phyloP scores from a whole-genome alignment of 768 basidiomycete species.

The Panellus pusillus region DNA sequence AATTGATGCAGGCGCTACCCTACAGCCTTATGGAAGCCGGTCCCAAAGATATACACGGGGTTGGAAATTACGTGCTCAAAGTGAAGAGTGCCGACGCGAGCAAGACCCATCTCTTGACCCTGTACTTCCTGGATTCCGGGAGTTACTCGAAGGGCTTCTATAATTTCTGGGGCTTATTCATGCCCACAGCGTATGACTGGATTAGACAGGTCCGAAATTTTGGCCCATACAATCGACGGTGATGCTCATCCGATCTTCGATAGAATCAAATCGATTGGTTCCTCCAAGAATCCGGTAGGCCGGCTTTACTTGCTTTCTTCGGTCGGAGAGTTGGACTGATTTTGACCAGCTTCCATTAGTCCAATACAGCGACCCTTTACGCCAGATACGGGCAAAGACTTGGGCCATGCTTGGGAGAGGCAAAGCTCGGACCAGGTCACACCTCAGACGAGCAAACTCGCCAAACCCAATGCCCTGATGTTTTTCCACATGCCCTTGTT shows the following conservation, averaged over 20 bases:
- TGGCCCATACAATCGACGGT: background rate
- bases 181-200: constrained; percentile 83
- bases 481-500: constrained; percentile 98
- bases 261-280: constrained; percentile 91
- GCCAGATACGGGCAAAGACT: constrained; percentile 72
- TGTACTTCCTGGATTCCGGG: constrained; percentile 92
- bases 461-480: constrained; percentile 95
- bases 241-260: background rate
- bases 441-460: constrained; percentile 56
- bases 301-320: background rate
- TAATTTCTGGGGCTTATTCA: constrained; percentile 64
- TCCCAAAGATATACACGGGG: constrained; percentile 82
- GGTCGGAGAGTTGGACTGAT: background rate
- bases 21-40: constrained; percentile 83
- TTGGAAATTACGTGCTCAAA: constrained; percentile 89
- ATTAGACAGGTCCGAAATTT: constrained; percentile 57
- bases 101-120: constrained; percentile 81
- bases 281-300: constrained; percentile 68
- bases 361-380: constrained; percentile 81
- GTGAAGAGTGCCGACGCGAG: constrained; percentile 83
- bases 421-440: constrained; percentile 56
- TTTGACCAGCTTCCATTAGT: constrained; percentile 51
- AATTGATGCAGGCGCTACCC: constrained; percentile 74
- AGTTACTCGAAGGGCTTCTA: constrained; percentile 62
- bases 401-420: constrained; percentile 66